Evolutionary conservation across 202 grass and related monocot genomes (phyloP), one percentile per base, ranked within the genome.

Genomic region (Setaria italica): DNA sequence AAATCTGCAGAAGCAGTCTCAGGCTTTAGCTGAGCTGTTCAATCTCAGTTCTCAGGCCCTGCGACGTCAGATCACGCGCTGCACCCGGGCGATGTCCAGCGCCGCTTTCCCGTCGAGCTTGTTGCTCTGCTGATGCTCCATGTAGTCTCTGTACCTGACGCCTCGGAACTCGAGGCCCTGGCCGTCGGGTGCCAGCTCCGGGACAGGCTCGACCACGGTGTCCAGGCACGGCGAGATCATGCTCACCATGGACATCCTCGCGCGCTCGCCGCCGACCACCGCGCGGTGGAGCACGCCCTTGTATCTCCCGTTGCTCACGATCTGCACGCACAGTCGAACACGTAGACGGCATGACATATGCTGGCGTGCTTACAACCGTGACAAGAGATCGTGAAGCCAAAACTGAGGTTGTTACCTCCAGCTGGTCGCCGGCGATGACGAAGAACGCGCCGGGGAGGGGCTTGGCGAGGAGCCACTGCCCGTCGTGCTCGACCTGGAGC

Each of bases 281-380:
- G 91, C 95, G 10, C 86, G 91, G 83, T 98, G 93, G 46, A 98
- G 62, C 64, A 80, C 78, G 48, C 83, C 88, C 84, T 80, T 92
- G 69, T 92, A 95, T 60, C 85, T 98, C 62, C 91, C 91, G 59
- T 95, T 98, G 84, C 80, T 98, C 72, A 94, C 91, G 41, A 98
- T 92, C 95, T 98, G 55, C 76, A 71, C 6, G 8, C 29, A 51
- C 3, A 70, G 3, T 9, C 45, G 1, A 5, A 39, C 29, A 76
- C 11, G 9, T 11, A n/a, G 10, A 48, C 12, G 30, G 14, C 53
- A 66, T 10, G 10, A 13, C 9, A 11, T 25, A 25, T 33, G 47
- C 33, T 9, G 33, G 14, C 47, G 25, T 73, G 47, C 6, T 62
- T 30, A 10, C 16, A 62, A 10, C 16, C 15, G 14, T 13, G 66